Base-by-base conservation (phyloP, 2,329 filamentous ascomycete genomes). In the Curvularia sp. region DNA sequence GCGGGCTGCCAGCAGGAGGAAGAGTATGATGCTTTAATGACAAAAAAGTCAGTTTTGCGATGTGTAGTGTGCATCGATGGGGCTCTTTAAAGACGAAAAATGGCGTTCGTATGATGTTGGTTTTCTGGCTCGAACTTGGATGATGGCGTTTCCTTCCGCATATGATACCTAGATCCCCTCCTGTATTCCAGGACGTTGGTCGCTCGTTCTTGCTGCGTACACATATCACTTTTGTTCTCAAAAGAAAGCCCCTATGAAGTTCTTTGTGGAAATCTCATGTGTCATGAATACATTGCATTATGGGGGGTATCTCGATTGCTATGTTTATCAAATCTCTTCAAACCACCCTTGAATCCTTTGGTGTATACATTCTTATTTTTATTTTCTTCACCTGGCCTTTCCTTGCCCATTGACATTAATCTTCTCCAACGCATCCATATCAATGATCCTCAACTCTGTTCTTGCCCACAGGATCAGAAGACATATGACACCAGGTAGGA, bases 401-500 rank as follows among this genome's bases (percentile, higher is more conserved):
- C 18, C 30, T n/a, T 27, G 43, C 5, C 53, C 83, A 81, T 77
- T 91, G 91, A 73, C 80, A 38, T 61, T 63, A 69, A 91, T 78
- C 53, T 77, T 79, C 48, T 83, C 79, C 66, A 93, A 76, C 69
- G 90, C 89, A 61, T 80, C 87, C 5, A 90, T 84, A 77, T 93
- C 88, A 8, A 93, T 84, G 47, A 86, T 82, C 3, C 83, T 83
- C 84, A 93, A 87, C 69, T 89, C 81, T 50, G 85, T 77, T 76
- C 92, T 87, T 28, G 86, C 86, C 46, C 84, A 75, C 55, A 92
- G 67, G 5, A 87, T 82, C 19, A 90, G 80, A 0, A 65, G 81
- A 67, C 90, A 87, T 1, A 92, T 83, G 1, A 87, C 59, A 6
- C 69, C 76, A 2, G 80, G 79, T 42, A 81, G 38, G 62, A 79